Percentiles rank a stretch among this genome's conserved stretches.
phyloP scores from a whole-genome alignment of 805 yeast genomes.

The Debaryomyces tyrocola region DNA sequence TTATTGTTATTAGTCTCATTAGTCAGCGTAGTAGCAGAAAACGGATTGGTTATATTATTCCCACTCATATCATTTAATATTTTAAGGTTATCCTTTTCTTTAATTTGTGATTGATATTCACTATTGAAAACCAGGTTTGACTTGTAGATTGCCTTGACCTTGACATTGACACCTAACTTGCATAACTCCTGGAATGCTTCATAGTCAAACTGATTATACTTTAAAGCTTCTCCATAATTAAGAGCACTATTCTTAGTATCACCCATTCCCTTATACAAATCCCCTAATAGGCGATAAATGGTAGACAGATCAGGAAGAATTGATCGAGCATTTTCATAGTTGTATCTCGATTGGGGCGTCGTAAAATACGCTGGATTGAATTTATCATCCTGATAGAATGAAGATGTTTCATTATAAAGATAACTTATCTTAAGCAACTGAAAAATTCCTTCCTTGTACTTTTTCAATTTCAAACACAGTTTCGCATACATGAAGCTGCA shows the following conservation, averaged over 20 bases:
- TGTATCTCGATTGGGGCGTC: slow-evolving; percentile 19
- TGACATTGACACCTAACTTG: slow-evolving; percentile 67
- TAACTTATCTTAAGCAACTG: slow-evolving; percentile 33
- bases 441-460: slow-evolving; percentile 61
- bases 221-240: slow-evolving; percentile 67
- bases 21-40: slow-evolving; percentile 9
- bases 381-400: slow-evolving; percentile 1
- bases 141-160: slow-evolving; percentile 55
- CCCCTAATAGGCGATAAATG: slow-evolving; percentile 67
- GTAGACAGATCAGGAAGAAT: slow-evolving; percentile 69
- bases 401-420: slow-evolving; percentile 25
- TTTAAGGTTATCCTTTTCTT: slow-evolving; percentile 1
- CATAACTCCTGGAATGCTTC: slow-evolving; percentile 82
- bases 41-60: slow-evolving; percentile 24
- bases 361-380: slow-evolving; percentile 12
- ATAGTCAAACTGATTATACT: slow-evolving; percentile 77
- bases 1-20: slow-evolving; percentile 2
- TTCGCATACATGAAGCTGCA: slow-evolving; percentile 75
- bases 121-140: slow-evolving; percentile 8
- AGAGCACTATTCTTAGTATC: slow-evolving; percentile 65
- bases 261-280: slow-evolving; percentile 57
- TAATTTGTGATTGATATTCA: background rate
- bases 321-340: slow-evolving; percentile 40
- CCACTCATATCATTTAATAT: slow-evolving; percentile 2
- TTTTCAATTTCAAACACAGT: slow-evolving; percentile 57